Percentiles rank a stretch among this genome's conserved stretches.
These are phyloP conservation scores for Phylloboletellus chloephorus DNA, from an alignment of 1,284 basidiomycete genomes.

Conservation along the genomic window DNA sequence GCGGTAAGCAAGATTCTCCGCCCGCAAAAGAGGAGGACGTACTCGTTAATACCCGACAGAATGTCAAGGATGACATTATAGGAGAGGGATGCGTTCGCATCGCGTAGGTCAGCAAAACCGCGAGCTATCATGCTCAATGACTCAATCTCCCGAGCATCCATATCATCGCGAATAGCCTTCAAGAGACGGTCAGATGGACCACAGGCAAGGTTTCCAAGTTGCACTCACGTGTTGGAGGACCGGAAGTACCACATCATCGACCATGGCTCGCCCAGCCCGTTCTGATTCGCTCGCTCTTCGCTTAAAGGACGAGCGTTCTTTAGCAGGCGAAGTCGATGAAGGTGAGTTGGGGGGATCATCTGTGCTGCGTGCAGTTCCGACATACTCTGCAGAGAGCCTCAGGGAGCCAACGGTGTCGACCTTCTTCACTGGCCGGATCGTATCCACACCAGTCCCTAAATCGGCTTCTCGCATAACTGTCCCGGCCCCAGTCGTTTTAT, in stretches of 20 bases:
- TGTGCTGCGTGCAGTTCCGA: conserved; percentile 60
- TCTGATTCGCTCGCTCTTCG: conserved; percentile 51
- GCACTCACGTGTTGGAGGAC: conserved; percentile 62
- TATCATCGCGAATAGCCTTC: conserved; percentile 76
- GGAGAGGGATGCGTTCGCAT: conserved; percentile 76
- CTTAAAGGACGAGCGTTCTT: conserved; percentile 38
- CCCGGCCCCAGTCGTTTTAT: conserved; percentile 57
- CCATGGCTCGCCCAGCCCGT: conserved; percentile 64
- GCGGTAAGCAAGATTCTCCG: neutral
- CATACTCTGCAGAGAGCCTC: conserved; percentile 74
- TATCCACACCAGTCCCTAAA: conserved; percentile 79
- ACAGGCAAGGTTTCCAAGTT: neutral
- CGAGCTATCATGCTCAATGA: conserved; percentile 84
- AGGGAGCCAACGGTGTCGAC: conserved; percentile 77
- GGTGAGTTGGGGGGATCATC: conserved; percentile 43
- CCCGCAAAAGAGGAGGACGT: conserved; percentile 34
- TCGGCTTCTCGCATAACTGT: conserved; percentile 78
- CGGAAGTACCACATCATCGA: conserved; percentile 79
- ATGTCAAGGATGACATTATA: conserved; percentile 87
- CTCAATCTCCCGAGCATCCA: conserved; percentile 85
- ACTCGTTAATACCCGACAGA: conserved; percentile 88
- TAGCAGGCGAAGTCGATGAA: conserved; percentile 42
- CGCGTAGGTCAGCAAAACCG: conserved; percentile 81
- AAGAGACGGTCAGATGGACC: conserved; percentile 14
- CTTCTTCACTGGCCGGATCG: conserved; percentile 89